A percentile compares a stretch with the other conserved stretches of the same genome.
Evolutionary conservation across 495 filamentous ascomycete genomes (phyloP).

Genomic region (Hyaloscypha hepaticicola): DNA sequence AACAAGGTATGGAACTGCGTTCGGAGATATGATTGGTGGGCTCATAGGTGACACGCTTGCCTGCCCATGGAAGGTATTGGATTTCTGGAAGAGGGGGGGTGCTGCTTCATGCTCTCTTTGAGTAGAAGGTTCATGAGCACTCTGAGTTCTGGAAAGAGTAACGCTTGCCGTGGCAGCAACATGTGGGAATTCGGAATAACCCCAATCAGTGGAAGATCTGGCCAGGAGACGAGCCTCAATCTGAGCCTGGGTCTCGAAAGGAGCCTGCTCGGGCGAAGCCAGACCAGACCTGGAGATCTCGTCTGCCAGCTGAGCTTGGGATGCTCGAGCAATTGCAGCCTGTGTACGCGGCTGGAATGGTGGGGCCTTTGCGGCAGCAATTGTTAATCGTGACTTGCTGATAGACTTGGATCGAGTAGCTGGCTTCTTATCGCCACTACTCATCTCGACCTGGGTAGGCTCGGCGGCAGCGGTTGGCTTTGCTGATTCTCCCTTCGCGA

Average conservation of each 20-base stretch:
- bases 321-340: constrained; percentile 3
- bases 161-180: not conserved
- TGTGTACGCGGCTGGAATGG: constrained; percentile 32
- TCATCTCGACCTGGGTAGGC: not conserved
- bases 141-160: constrained; percentile 18
- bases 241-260: constrained; percentile 6
- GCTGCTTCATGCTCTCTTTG: not conserved
- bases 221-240: constrained; percentile 20
- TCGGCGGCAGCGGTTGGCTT: not conserved
- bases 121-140: constrained; percentile 12
- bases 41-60: not conserved
- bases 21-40: not conserved
- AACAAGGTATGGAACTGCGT: constrained; percentile 29
- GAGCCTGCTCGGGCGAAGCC: not conserved
- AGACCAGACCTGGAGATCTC: not conserved
- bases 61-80: constrained; percentile 17
- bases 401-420: not conserved
- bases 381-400: constrained; percentile 25
- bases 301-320: not conserved
- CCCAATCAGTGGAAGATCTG: constrained; percentile 16
- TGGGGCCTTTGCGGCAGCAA: constrained; percentile 31
- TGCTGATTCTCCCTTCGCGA: not conserved
- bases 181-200: not conserved
- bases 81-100: constrained; percentile 6
- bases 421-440: not conserved